A percentile compares a stretch with the other conserved stretches of the same genome.
Conservation (phyloP, 2,329 filamentous ascomycete genomes). For the Cryphonectria japonica region DNA sequence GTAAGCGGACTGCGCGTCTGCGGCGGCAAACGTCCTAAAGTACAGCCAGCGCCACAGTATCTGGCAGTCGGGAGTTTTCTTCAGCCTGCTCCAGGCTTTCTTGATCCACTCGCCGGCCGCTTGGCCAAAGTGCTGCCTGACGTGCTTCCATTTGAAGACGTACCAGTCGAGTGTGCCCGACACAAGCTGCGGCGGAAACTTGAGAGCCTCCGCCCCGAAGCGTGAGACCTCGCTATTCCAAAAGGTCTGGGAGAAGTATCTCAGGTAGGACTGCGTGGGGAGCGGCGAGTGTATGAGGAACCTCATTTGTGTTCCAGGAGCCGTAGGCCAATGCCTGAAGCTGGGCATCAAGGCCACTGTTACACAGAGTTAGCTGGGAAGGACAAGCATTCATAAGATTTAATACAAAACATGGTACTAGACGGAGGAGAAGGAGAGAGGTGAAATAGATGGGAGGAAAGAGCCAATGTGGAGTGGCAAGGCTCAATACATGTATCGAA, state of each 20-base stretch:
- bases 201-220: constrained; percentile 18
- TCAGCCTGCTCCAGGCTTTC: neutral
- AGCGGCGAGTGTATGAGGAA: neutral
- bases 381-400: neutral
- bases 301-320: neutral
- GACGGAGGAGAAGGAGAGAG: too few species aligned
- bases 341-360: neutral
- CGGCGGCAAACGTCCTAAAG: neutral
- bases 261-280: constrained; percentile 4
- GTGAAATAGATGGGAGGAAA: too few species aligned
- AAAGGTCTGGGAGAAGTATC: constrained; percentile 18
- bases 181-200: neutral
- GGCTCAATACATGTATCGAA: neutral
- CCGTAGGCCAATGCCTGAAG: neutral
- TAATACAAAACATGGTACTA: too few species aligned
- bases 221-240: constrained; percentile 18
- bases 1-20: constrained; percentile 4
- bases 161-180: neutral
- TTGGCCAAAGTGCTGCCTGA: constrained; percentile 1
- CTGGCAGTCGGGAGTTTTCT: neutral
- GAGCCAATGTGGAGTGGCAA: neutral
- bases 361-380: neutral
- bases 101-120: constrained; percentile 13
- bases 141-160: constrained; percentile 4
- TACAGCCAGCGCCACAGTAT: constrained; percentile 22